Percentiles rank a stretch among this genome's conserved stretches.
Conservation (phyloP, 441 rosid genomes). For the Croton setiger region DNA sequence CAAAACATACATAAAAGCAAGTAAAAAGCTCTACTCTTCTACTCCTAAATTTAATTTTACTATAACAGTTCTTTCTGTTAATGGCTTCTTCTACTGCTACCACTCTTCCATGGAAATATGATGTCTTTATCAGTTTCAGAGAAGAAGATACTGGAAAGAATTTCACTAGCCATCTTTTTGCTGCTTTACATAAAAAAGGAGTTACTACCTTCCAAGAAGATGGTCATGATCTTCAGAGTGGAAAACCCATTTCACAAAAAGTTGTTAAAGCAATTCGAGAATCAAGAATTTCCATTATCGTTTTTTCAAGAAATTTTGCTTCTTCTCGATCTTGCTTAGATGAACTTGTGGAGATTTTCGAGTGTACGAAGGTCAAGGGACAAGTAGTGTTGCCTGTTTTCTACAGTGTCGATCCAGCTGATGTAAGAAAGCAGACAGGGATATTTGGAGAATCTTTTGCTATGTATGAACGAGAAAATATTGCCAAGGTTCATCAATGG, state of each 20-base stretch:
- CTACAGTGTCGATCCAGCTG: constrained; percentile 31
- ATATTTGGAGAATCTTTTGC: constrained; percentile 18
- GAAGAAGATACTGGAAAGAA: constrained; percentile 15
- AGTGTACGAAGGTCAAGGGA: constrained; percentile 11
- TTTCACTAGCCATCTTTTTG: constrained; percentile 12
- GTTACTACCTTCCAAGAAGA: constrained; percentile 10
- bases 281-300: constrained; percentile 22
- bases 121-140: constrained; percentile 21
- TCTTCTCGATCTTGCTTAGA: constrained; percentile 23
- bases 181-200: constrained; percentile 12
- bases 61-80: too few relatives aligned
- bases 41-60: not conserved
- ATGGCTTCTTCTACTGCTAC: not conserved
- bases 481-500: constrained; percentile 27
- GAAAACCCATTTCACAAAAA: constrained; percentile 7
- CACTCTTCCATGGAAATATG: constrained; percentile 15
- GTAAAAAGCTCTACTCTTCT: not conserved
- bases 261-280: constrained; percentile 18
- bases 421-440: constrained; percentile 32
- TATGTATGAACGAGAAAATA: not conserved
- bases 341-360: constrained; percentile 34
- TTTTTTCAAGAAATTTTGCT: constrained; percentile 35
- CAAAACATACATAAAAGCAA: not conserved
- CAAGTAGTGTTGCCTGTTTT: constrained; percentile 34
- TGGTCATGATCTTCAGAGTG: constrained; percentile 1